A percentile compares a stretch with the other conserved stretches of the same genome.
Evolutionary conservation across 306 rosid species (phyloP).

Genomic region (Quillaja saponaria): DNA sequence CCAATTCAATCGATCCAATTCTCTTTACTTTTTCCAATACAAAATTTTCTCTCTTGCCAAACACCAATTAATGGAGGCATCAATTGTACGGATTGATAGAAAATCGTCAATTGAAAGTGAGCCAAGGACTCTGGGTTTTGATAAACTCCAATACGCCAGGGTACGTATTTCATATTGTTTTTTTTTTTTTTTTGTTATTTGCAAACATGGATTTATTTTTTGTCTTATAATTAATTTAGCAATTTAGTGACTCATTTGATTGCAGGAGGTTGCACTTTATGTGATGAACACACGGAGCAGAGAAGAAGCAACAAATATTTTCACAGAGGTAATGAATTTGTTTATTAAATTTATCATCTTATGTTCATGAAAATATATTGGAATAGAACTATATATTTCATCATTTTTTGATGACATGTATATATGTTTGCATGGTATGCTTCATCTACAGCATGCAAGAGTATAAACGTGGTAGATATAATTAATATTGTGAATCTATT

Average conservation of each 20-base stretch:
- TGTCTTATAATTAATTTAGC: neutral
- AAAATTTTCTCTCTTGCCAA: neutral
- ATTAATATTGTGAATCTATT: too few relatives aligned
- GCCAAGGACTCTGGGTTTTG: constrained; percentile 62
- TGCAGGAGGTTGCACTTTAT: constrained; percentile 62
- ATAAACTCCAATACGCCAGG: constrained; percentile 66
- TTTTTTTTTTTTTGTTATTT: neutral
- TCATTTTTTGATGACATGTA: too few relatives aligned
- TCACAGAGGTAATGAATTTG: constrained; percentile 54
- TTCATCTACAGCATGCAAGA: too few relatives aligned
- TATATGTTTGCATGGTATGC: neutral
- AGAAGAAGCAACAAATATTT: constrained; percentile 68
- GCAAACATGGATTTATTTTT: too few relatives aligned
- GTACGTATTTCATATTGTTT: constrained; percentile 12
- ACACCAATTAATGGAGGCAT: constrained; percentile 24
- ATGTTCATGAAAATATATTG: too few relatives aligned
- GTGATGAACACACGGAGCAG: constrained; percentile 49
- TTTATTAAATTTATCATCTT: too few relatives aligned
- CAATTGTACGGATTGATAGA: constrained; percentile 42
- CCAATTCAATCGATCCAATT: too few relatives aligned
- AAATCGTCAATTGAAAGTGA: constrained; percentile 77
- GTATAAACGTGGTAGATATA: too few relatives aligned
- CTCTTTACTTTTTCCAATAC: too few relatives aligned
- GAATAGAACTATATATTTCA: too few relatives aligned
- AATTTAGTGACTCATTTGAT: neutral